These are phyloP conservation scores for Tubosaeta sp. DNA, from an alignment of 768 basidiomycete species.

Conservation along the genomic window DNA sequence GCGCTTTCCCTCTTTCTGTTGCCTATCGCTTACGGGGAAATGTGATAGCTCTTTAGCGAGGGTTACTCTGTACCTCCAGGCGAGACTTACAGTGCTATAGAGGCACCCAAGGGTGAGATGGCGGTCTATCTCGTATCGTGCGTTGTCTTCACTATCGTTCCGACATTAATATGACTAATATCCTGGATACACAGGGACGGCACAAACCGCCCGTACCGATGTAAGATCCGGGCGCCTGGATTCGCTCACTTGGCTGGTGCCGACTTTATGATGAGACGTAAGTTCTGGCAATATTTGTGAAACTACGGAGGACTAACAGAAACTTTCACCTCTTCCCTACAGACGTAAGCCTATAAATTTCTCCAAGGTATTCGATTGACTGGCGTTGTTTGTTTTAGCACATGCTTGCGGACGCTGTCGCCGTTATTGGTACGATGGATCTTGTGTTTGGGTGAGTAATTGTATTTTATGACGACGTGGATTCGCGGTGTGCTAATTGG, in stretches of 20 bases:
- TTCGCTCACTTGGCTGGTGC: constrained; percentile 94
- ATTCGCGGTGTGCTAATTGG: not conserved
- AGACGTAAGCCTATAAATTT: constrained; percentile 34
- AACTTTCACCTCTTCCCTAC: constrained; percentile 8
- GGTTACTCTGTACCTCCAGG: constrained; percentile 95
- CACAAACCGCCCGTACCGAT: constrained; percentile 92
- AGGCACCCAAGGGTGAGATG: constrained; percentile 99
- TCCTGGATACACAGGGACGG: constrained; percentile 59
- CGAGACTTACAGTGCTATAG: constrained; percentile 95
- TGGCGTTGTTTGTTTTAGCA: constrained; percentile 50
- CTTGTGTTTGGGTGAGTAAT: constrained; percentile 86
- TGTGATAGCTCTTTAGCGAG: constrained; percentile 80
- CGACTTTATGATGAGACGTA: constrained; percentile 97
- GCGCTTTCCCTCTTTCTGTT: not conserved
- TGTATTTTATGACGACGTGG: not conserved
- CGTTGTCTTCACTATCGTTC: constrained; percentile 25
- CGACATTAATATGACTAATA: not conserved
- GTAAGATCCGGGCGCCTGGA: constrained; percentile 95
- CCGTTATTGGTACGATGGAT: constrained; percentile 99
- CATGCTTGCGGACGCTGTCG: constrained; percentile 91
- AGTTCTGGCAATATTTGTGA: constrained; percentile 27
- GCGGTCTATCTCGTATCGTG: constrained; percentile 95
- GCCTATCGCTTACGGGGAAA: not conserved
- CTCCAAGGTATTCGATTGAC: constrained; percentile 9
- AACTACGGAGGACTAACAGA: not conserved